Base-by-base conservation (phyloP, 2,329 filamentous ascomycete species). In the Alternaria incomplexa region DNA sequence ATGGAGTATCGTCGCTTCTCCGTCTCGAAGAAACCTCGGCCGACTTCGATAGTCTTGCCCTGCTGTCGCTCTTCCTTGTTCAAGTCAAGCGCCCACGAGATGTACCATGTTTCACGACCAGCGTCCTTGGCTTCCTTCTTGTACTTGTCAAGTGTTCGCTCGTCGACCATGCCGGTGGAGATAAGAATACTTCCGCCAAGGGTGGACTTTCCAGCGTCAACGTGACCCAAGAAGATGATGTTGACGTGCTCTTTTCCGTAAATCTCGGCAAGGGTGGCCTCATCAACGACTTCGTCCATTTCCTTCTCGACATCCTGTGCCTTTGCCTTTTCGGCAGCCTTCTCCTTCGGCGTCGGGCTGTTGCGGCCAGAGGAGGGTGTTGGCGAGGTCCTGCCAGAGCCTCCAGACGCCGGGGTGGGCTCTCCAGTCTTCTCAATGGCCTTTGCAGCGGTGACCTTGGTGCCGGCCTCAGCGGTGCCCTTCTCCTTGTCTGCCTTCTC, bases 41-140 rank as follows among this genome's bases (percentile, higher is more conserved):
- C 96, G 26, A 98, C 95, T 82, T 99, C 96, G 68, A 99, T 94
- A 6, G 96, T 99, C 86, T 98, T 99, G 71, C 96, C 96, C 86
- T 98, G 97, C 56, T 92, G 85, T 77, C 96, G 89, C 80, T 99
- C 96, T 81, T 99, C 96, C 82, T 95, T 97, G 71, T 93, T 99
- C 80, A 98, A 81, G 86, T 99, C 96, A 73, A 99, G 88, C 65
- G 94, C 96, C 96, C 96, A 99, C 46, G 96, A 99, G 22, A 99
- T 87, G 81, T 98, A 99, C 96, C 96, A 99, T 4, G 95, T 97
- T 84, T 98, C 96, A 84, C 94, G 92, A 56, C 96, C 96, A 68
- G 96, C 87, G 11, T 98, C 96, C 85, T 97, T 98, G 54, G 96
- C 95, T 76, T 99, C 96, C 73, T 89, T 89, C 69, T 79, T 77